These are phyloP conservation scores for Cytospora schulzeri DNA, from an alignment of 2,329 filamentous ascomycete genomes.

Conservation along the genomic window DNA sequence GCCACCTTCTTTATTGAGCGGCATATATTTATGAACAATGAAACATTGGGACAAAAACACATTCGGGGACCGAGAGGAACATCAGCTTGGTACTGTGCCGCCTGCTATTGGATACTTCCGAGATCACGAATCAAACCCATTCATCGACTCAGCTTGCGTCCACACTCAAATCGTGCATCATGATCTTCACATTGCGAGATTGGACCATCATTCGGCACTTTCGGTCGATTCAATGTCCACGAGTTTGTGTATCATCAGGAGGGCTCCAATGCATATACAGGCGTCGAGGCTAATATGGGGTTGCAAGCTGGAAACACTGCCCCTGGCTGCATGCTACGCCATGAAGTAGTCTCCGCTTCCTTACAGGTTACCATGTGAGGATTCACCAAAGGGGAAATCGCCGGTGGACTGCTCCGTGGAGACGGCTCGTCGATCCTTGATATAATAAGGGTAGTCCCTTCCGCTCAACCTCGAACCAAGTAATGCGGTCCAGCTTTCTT, in stretches of 20 bases:
- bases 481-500: neutral
- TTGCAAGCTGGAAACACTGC: neutral
- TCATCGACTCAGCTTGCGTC: neutral
- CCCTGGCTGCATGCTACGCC: neutral
- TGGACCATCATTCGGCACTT: neutral
- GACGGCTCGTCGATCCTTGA: neutral
- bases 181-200: neutral
- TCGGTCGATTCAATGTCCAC: neutral
- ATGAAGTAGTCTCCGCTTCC: neutral
- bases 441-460: neutral
- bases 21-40: neutral
- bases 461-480: neutral
- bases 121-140: neutral
- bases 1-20: slow-evolving; percentile 17
- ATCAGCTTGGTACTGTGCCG: neutral
- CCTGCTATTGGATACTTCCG: neutral
- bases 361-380: neutral
- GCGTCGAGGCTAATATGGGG: neutral
- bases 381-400: neutral
- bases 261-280: neutral
- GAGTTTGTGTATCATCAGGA: neutral
- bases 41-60: neutral
- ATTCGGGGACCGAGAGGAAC: neutral
- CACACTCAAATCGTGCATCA: neutral
- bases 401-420: neutral